Conservation (phyloP, 495 filamentous ascomycete species). For the Aspergillus sclerotioniger region DNA sequence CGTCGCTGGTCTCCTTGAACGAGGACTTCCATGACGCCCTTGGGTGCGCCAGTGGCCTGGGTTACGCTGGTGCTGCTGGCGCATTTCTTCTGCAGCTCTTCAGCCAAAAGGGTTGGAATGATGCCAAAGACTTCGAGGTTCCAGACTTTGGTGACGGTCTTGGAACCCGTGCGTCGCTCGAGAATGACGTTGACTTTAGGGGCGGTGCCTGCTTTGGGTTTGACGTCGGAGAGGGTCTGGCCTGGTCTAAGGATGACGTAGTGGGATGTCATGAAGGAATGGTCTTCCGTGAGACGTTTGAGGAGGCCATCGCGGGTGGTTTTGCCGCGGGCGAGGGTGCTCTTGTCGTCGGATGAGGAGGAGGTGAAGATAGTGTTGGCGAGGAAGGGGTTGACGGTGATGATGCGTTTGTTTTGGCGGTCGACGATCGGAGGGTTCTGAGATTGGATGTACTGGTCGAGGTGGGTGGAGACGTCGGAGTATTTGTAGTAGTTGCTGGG, state of each 20-base stretch:
- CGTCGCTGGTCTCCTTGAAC: slow-evolving; percentile 68
- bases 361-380: slow-evolving; percentile 58
- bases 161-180: slow-evolving; percentile 66
- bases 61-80: slow-evolving; percentile 68
- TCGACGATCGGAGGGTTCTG: slow-evolving; percentile 57
- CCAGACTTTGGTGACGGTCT: slow-evolving; percentile 63
- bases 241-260: slow-evolving; percentile 57
- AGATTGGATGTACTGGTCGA: slow-evolving; percentile 46
- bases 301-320: slow-evolving; percentile 63
- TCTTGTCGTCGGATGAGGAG: slow-evolving; percentile 52
- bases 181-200: slow-evolving; percentile 60
- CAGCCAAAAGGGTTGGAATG: slow-evolving; percentile 58
- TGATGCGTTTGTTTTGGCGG: slow-evolving; percentile 59
- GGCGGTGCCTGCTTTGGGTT: slow-evolving; percentile 59
- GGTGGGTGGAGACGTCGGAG: slow-evolving; percentile 38
- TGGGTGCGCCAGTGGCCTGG: slow-evolving; percentile 59
- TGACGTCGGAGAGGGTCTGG: slow-evolving; percentile 51
- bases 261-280: slow-evolving; percentile 46
- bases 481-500: slow-evolving; percentile 54
- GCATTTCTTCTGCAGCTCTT: slow-evolving; percentile 69
- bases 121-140: slow-evolving; percentile 64
- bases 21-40: slow-evolving; percentile 67
- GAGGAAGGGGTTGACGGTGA: slow-evolving; percentile 62
- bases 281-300: slow-evolving; percentile 55
- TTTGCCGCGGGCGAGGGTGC: slow-evolving; percentile 54